Base-by-base conservation (phyloP, 257 asterid genomes). In the Cruciata laevipes region DNA sequence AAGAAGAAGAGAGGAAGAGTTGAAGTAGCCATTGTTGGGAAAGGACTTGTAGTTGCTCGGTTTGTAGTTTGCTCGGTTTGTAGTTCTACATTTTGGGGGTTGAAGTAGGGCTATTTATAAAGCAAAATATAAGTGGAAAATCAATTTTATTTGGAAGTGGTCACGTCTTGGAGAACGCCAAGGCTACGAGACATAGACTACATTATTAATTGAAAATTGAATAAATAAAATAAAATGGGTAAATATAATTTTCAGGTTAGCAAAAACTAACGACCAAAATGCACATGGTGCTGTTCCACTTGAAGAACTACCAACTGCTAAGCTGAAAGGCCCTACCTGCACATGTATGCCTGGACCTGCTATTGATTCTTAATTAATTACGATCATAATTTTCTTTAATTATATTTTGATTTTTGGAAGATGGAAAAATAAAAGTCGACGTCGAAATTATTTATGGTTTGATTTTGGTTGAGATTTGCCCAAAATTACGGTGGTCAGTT, bases 271-370 rank as follows among this genome's bases (percentile, higher is more conserved):
- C 73, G 76, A 75, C 73, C 75, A 74, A 80, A 64, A 33, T 40
- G 91, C 95, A 89, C 94, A 91, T 89, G 96, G 81, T 53, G 61
- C 75, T 84, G 96, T 83, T 80, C 70, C 85, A 86, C 77, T 90
- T 71, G 81, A 85, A 85, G 83, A 74, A 71, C 37, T 21, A 56
- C 87, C 87, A 83, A 91, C 86, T 69, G 87, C 83, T 78, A 75
- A 61, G 72, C 75, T 73, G 59, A 60, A 4, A 33, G 88, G 69
- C 84, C 92, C 97, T 75, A 84, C 95, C 11, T 52, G 69, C 96
- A 90, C 92, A 88, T 90, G 96, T 83, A 60, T 18, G 23, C 17
- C 69, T 56, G 65, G 77, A 79, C 77, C 60, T 59, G 3, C 23
- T 56, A 25, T 59, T 24, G 63, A 47, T 0, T 47, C 20, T 3